Conservation (phyloP, 1,284 basidiomycete genomes). For the Ceratobasidium sp. region DNA sequence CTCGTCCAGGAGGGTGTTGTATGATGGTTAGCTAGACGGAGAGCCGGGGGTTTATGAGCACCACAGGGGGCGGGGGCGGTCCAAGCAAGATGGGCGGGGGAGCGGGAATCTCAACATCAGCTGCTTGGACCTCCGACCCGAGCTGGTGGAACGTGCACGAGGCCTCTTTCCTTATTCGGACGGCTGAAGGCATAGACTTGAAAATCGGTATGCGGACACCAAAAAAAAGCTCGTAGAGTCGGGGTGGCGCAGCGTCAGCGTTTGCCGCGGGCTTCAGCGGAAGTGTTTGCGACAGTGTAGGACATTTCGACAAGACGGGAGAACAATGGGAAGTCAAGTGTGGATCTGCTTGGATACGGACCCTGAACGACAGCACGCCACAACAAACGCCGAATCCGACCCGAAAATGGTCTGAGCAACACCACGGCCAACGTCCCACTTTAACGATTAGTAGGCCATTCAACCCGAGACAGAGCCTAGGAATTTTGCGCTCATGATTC, state of each 20-base stretch:
- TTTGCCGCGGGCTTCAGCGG: neutral
- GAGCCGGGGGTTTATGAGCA: constrained; percentile 2
- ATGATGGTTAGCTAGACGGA: neutral
- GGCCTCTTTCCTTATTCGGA: constrained; percentile 7
- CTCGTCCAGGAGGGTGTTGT: neutral
- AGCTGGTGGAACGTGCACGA: neutral
- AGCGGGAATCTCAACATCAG: constrained; percentile 20
- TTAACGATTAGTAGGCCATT: neutral
- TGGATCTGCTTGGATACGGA: neutral
- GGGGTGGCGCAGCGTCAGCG: neutral
- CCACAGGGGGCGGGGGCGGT: constrained; percentile 11
- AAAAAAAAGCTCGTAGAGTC: neutral
- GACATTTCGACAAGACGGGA: neutral
- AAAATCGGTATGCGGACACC: neutral
- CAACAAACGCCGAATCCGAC: neutral
- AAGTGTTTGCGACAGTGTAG: neutral
- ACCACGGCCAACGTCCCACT: neutral
- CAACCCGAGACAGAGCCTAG: too few relatives aligned
- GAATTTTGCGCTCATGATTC: too few relatives aligned
- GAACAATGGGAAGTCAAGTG: neutral
- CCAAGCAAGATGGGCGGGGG: constrained; percentile 30
- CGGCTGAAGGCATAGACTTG: neutral
- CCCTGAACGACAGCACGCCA: neutral
- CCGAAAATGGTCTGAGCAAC: neutral
- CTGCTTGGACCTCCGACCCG: constrained; percentile 16